phyloP scores from a whole-genome alignment of 257 asterid species.

The Scutellaria baicalensis region DNA sequence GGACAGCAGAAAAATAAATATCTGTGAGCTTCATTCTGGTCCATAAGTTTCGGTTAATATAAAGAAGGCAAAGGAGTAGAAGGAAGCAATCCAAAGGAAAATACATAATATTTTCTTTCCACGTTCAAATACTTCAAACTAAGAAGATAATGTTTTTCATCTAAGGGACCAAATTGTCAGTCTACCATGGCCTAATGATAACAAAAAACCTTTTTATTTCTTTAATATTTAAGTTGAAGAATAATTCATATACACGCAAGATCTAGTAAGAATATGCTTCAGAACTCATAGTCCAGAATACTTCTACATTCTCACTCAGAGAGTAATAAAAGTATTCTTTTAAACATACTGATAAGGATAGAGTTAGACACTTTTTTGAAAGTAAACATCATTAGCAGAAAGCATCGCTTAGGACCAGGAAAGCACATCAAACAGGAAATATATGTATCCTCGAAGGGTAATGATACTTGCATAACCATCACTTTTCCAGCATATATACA shows the following conservation, averaged over 20 bases:
- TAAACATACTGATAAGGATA: neutral
- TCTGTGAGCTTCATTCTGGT: neutral
- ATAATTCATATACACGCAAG: neutral
- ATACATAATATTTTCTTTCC: neutral
- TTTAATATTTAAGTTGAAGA: neutral
- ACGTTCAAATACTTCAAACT: neutral
- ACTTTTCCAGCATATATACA: neutral
- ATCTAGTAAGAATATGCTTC: neutral
- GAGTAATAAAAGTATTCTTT: neutral
- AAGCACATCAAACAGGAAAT: neutral
- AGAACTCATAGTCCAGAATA: neutral
- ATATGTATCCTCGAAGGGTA: neutral
- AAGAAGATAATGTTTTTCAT: neutral
- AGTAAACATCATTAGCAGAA: neutral
- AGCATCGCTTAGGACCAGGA: constrained; percentile 3
- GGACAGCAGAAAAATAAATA: neutral
- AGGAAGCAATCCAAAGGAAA: neutral
- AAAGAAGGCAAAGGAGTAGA: neutral
- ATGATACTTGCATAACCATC: neutral
- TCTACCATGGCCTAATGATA: neutral
- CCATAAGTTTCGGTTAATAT: neutral
- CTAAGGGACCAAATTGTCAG: neutral
- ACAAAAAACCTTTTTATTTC: neutral
- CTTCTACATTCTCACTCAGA: neutral
- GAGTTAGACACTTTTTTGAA: neutral